Evolutionary conservation across 345 rosid genomes (phyloP).

Genomic region (Raphanus sativus): DNA sequence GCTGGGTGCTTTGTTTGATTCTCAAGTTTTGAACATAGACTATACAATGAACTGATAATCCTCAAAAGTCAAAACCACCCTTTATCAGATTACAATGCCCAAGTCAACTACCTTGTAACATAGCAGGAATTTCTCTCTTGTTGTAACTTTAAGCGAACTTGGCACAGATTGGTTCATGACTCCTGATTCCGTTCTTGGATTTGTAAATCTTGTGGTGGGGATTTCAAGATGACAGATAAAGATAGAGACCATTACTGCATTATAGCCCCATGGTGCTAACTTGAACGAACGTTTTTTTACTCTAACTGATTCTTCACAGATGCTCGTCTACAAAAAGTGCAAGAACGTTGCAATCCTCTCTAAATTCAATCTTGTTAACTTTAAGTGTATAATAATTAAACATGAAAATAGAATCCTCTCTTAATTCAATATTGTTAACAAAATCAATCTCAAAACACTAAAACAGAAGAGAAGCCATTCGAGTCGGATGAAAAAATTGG

Average conservation of each 20-base stretch:
- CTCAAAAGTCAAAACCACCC: too few species aligned
- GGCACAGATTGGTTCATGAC: background rate
- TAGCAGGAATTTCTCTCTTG: too few species aligned
- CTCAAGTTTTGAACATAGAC: too few species aligned
- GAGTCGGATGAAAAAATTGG: background rate
- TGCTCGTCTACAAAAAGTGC: slow-evolving; percentile 68
- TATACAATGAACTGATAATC: too few species aligned
- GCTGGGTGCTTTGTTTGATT: background rate
- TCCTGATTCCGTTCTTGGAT: background rate
- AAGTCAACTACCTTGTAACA: too few species aligned
- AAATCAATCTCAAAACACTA: slow-evolving; percentile 9
- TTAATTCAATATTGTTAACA: too few species aligned
- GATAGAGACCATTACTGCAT: background rate
- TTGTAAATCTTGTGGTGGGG: background rate
- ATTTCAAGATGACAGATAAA: background rate
- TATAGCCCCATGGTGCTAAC: background rate
- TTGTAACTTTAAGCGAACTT: too few species aligned
- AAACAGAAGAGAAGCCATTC: slow-evolving; percentile 6
- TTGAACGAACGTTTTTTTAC: background rate
- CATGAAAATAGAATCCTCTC: slow-evolving; percentile 37
- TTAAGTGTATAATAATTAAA: background rate
- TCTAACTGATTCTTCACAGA: slow-evolving; percentile 66
- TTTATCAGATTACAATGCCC: too few species aligned
- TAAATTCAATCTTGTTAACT: too few species aligned
- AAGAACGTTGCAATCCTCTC: slow-evolving; percentile 56